Conservation (phyloP, 1,284 basidiomycete genomes). For the Austroboletus novae-zelandiae region DNA sequence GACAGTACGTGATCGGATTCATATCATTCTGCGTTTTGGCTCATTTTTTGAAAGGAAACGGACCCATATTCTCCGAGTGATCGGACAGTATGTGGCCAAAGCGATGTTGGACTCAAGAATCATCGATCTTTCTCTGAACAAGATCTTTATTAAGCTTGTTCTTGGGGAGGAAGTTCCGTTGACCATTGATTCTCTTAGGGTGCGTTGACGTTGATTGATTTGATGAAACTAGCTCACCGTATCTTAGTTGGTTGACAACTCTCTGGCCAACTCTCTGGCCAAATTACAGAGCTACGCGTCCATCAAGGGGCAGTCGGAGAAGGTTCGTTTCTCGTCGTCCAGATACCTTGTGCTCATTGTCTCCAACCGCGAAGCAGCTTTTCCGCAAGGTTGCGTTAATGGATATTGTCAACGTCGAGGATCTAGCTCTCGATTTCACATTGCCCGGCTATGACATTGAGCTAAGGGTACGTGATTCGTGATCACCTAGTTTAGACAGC, state of each 20-base stretch:
- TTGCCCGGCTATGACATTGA: slow-evolving; percentile 95
- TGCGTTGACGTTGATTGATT: slow-evolving; percentile 33
- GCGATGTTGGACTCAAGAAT: slow-evolving; percentile 97
- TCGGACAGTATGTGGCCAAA: slow-evolving; percentile 98
- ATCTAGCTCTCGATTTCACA: slow-evolving; percentile 93
- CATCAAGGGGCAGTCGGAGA: slow-evolving; percentile 47
- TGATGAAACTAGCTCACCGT: slow-evolving; percentile 12
- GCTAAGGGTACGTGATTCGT: slow-evolving; percentile 58
- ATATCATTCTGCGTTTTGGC: not conserved
- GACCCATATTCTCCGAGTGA: slow-evolving; percentile 82
- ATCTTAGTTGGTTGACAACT: slow-evolving; percentile 72
- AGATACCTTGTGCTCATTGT: not conserved
- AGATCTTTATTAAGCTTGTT: slow-evolving; percentile 86
- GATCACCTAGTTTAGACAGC: not conserved
- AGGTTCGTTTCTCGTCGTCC: slow-evolving; percentile 38
- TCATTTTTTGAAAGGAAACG: slow-evolving; percentile 52
- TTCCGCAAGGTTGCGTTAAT: slow-evolving; percentile 55
- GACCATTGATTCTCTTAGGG: slow-evolving; percentile 79
- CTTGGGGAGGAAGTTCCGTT: slow-evolving; percentile 84
- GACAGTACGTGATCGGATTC: slow-evolving; percentile 54
- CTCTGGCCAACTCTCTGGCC: slow-evolving; percentile 82
- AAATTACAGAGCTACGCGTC: slow-evolving; percentile 67
- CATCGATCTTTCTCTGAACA: slow-evolving; percentile 94
- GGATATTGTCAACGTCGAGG: slow-evolving; percentile 72
- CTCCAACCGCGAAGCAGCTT: slow-evolving; percentile 34